A percentile compares a stretch with the other conserved stretches of the same genome.
Conservation (phyloP, 108 stramenopile species). For the Mediolabrus comicus region DNA sequence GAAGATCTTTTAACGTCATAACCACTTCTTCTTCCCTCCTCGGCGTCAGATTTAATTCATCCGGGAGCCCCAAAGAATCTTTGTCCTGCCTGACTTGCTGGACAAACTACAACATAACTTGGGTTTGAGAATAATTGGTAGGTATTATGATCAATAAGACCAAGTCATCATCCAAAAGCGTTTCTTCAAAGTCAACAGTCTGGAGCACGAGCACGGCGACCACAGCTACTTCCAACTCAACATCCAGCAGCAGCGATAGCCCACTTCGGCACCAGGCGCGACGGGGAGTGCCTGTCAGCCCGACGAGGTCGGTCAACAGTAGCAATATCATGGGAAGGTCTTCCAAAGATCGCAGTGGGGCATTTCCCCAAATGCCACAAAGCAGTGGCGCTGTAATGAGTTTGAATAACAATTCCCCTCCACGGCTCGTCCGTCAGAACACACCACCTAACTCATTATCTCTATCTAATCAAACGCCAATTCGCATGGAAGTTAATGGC, state of each 20-base stretch:
- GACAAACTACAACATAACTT: too few species aligned
- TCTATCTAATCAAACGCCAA: background rate
- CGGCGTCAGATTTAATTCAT: too few species aligned
- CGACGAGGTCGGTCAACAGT: background rate
- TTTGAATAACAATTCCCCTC: background rate
- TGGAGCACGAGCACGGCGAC: background rate
- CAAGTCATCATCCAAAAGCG: conserved; percentile 3
- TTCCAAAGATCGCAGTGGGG: conserved; percentile 14
- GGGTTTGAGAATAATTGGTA: too few species aligned
- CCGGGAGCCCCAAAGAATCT: too few species aligned
- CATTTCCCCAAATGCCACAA: conserved; percentile 17
- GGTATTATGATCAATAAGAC: background rate
- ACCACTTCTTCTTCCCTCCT: too few species aligned
- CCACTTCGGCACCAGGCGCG: background rate
- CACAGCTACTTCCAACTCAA: background rate
- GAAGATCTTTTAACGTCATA: too few species aligned
- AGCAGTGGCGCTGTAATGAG: background rate
- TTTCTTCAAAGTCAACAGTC: background rate
- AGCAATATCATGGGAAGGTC: background rate
- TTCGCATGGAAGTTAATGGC: too few species aligned
- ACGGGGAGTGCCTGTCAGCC: background rate
- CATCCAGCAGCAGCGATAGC: background rate
- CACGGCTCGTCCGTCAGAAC: background rate
- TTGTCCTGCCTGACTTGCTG: background rate
- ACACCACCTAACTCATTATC: background rate